Evolutionary conservation across 2,329 filamentous ascomycete genomes (phyloP).

Genomic region (Cytospora schulzeri): DNA sequence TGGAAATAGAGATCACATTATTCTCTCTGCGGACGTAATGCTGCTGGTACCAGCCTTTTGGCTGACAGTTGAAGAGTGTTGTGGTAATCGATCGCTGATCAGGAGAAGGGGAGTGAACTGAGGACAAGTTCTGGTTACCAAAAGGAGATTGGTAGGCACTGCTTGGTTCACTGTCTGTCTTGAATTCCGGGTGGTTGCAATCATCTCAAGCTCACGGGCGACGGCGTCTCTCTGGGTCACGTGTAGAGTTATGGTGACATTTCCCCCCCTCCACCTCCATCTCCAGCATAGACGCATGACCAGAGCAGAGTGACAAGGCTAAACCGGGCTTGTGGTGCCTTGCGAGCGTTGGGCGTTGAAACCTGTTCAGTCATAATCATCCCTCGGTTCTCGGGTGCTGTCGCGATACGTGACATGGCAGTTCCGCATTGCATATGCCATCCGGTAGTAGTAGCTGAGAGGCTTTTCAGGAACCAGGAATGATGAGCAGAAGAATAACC

Average conservation of each 20-base stretch:
- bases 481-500: neutral
- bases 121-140: no score
- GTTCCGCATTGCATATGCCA: conserved; percentile 3
- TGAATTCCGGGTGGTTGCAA: neutral
- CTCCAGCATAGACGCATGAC: neutral
- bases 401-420: conserved; percentile 21
- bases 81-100: no score
- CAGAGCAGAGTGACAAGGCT: neutral
- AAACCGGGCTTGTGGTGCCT: neutral
- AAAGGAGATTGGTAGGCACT: neutral
- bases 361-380: conserved; percentile 9
- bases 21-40: no score
- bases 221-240: neutral
- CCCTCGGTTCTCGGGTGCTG: conserved; percentile 19
- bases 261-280: no score
- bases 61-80: no score
- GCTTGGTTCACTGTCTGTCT: neutral
- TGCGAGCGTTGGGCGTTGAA: neutral
- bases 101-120: no score
- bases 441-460: neutral
- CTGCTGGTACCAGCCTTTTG: no score
- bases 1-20: neutral
- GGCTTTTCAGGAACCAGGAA: neutral
- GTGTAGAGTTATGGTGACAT: neutral
- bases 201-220: neutral